Evolutionary conservation across 352 stramenopile species (phyloP).

Genomic region (Pythium guiyangense): DNA sequence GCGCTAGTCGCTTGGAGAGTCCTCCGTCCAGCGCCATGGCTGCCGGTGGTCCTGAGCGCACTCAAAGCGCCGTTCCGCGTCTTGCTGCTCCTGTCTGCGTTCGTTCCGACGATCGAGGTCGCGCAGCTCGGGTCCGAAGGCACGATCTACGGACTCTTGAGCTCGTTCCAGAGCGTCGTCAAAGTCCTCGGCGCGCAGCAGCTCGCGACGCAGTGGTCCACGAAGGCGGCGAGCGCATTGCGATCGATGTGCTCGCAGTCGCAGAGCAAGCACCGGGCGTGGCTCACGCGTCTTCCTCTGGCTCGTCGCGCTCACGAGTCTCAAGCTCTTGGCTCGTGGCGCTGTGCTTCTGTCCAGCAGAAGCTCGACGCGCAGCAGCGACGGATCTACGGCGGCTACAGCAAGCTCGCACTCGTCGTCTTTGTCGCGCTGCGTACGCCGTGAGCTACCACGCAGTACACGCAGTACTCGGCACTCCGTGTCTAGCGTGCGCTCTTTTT

Average conservation of each 20-base stretch:
- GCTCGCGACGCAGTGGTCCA: slow-evolving; percentile 11
- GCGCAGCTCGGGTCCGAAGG: slow-evolving; percentile 35
- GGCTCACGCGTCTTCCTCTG: slow-evolving; percentile 15
- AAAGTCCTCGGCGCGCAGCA: slow-evolving; percentile 13
- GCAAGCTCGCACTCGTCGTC: too few species aligned
- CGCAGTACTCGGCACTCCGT: slow-evolving; percentile 9
- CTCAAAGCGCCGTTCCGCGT: slow-evolving; percentile 19
- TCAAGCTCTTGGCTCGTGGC: slow-evolving; percentile 18
- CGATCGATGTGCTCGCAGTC: slow-evolving; percentile 9
- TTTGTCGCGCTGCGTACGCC: slow-evolving; percentile 19
- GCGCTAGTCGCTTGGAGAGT: slow-evolving; percentile 21
- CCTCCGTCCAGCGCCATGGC: slow-evolving; percentile 17
- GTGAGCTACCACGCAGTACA: slow-evolving; percentile 20
- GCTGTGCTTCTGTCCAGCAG: slow-evolving; percentile 19
- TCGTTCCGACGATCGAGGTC: slow-evolving; percentile 11
- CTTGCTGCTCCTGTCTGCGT: slow-evolving; percentile 24
- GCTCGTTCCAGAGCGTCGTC: slow-evolving; percentile 27
- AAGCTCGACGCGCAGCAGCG: slow-evolving; percentile 56
- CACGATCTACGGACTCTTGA: slow-evolving; percentile 34
- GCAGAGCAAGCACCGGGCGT: not conserved
- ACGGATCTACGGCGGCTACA: slow-evolving; percentile 43
- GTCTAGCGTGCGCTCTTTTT: not conserved
- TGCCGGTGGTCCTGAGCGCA: slow-evolving; percentile 13
- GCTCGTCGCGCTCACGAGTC: slow-evolving; percentile 8
- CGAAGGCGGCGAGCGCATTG: not conserved